Evolutionary conservation across 345 rosid species (phyloP).

Genomic region (Tarenaya hassleriana): DNA sequence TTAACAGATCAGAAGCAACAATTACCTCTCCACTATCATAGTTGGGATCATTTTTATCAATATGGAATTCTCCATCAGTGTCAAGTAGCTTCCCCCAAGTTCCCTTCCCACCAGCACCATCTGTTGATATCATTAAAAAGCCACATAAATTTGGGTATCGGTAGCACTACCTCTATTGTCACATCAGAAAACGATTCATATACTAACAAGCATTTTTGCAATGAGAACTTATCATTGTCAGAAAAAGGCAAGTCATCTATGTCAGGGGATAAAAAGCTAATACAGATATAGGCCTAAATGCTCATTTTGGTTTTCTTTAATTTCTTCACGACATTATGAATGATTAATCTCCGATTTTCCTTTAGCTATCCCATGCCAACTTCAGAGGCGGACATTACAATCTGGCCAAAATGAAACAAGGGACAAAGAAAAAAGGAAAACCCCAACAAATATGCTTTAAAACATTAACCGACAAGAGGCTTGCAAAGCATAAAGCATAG

Average conservation of each 20-base stretch:
- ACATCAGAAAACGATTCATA: slow-evolving; percentile 6
- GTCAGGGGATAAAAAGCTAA: too few species aligned
- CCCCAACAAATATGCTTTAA: too few species aligned
- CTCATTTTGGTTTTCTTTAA: too few species aligned
- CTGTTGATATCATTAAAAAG: slow-evolving; percentile 34
- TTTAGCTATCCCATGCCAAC: too few species aligned
- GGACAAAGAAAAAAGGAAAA: too few species aligned
- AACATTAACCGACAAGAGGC: neutral
- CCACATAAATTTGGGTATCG: neutral
- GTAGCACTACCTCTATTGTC: neutral
- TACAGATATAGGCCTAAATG: too few species aligned
- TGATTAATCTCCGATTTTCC: too few species aligned
- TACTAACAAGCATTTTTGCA: neutral
- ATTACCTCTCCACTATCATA: slow-evolving; percentile 98
- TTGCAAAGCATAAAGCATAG: neutral
- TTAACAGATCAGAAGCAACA: slow-evolving; percentile 2
- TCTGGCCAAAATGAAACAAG: neutral
- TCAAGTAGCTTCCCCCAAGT: slow-evolving; percentile 98
- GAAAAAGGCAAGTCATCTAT: too few species aligned
- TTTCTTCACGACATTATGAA: too few species aligned
- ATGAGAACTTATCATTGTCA: too few species aligned
- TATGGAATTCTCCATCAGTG: slow-evolving; percentile 54
- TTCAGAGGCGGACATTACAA: too few species aligned
- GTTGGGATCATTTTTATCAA: slow-evolving; percentile 92
- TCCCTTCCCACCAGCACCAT: slow-evolving; percentile 97